Evolutionary conservation across 2,329 filamentous ascomycete genomes (phyloP).

Genomic region (Ceratocystis lukuohia): DNA sequence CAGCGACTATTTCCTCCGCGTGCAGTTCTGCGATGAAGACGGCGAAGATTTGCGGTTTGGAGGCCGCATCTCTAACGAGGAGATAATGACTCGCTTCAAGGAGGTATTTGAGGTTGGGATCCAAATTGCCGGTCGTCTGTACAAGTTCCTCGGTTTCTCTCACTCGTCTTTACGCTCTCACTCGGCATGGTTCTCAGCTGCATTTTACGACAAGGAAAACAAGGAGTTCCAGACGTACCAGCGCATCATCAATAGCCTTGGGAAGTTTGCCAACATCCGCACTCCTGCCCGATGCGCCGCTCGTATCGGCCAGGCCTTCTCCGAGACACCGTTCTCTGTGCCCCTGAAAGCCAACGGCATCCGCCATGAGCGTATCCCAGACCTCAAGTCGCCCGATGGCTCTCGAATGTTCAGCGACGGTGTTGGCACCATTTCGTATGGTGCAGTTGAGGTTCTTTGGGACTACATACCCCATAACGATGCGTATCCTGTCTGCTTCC

Average conservation of each 20-base stretch:
- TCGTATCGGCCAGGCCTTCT: conserved; percentile 54
- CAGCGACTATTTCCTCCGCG: conserved; percentile 52
- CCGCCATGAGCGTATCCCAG: conserved; percentile 28
- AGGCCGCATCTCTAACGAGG: conserved; percentile 29
- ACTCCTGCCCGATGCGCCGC: conserved; percentile 45
- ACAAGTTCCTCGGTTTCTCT: conserved; percentile 61
- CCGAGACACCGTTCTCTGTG: conserved; percentile 56
- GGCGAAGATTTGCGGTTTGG: conserved; percentile 46
- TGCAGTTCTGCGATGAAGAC: conserved; percentile 63
- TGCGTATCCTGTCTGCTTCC: conserved; percentile 50
- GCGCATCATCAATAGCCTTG: conserved; percentile 36
- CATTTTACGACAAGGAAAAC: conserved; percentile 30
- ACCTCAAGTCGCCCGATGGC: conserved; percentile 38
- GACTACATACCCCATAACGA: conserved; percentile 35
- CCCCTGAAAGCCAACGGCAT: conserved; percentile 31
- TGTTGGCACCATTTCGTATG: conserved; percentile 56
- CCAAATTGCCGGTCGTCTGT: conserved; percentile 47
- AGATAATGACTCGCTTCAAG: conserved; percentile 48
- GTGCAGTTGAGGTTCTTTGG: conserved; percentile 49
- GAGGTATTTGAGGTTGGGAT: conserved; percentile 46
- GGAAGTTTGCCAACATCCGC: conserved; percentile 37
- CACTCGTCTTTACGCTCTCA: conserved; percentile 64
- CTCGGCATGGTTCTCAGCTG: conserved; percentile 50
- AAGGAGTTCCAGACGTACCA: conserved; percentile 27
- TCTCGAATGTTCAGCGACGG: conserved; percentile 63